Evolutionary conservation across 345 rosid species (phyloP), one percentile per base, ranked within the genome.

Genomic region (Hibiscus syriacus): DNA sequence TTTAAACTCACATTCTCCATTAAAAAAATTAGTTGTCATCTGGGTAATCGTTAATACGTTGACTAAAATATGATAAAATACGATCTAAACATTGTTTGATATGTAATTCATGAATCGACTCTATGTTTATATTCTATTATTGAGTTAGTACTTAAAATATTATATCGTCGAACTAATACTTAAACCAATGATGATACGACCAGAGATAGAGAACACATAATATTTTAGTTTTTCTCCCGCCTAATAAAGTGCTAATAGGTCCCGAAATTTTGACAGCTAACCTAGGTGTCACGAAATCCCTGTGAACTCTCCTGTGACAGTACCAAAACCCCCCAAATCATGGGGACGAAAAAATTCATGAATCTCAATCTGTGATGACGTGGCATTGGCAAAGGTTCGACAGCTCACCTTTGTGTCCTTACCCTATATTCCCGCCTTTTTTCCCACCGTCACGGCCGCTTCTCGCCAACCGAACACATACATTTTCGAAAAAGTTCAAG

Each of bases 361-460:
- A n/a, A 46, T 69, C 58, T 59, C 66, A 43, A 59, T 70, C 66
- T 70, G n/a, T 8, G 61, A 3, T 70, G 73, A 52, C 68, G 73
- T 70, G 73, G 73, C 62, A 50, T 27, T 34, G 32, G 38, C 46
- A 13, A 0, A 19, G 67, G 49, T 66, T 66, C 73, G 70, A 54
- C 73, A 39, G 54, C 61, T 50, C 3, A 43, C 13, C 50, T 45
- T 45, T 67, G 49, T 38, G 0, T 36, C 10, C 23, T 13, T 8
- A 50, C 53, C 54, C 19, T 49, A 43, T 23, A 64, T 26, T 41
- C 68, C 68, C 70, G 65, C 73, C 77, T 58, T 61, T 45, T 70
- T 73, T 25, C 29, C 66, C 25, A 68, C 74, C 79, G 73, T 38
- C 53, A 70, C 49, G 54, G 55, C 49, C 54, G 56, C 50, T 60